Base-by-base conservation (phyloP, 169 alveolate species). In the Eimeria zaria region DNA sequence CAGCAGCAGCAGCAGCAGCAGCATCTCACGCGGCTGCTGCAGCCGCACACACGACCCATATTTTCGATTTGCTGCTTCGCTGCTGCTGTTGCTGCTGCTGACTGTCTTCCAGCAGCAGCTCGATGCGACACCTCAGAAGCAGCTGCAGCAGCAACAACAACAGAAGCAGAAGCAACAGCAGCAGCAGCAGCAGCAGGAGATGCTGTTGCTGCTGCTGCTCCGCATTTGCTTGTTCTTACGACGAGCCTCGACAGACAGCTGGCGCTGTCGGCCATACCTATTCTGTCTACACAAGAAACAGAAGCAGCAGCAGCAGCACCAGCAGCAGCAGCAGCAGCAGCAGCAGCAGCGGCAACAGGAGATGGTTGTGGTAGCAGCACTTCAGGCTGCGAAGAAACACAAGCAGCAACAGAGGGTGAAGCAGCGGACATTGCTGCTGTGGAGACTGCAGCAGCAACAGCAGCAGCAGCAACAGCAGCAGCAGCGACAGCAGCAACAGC, bases 31-130 rank as follows among this genome's bases (percentile, higher is more conserved):
- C 67, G 71, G 58, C 73, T 89, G 84, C 46, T 58, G 84, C 95
- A 69, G 55, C 87, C 95, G 6, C 95, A 89, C 39, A 46, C 95
- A 5, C 87, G 95, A 46, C 95, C 95, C 58, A 69, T 89, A 14
- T 89, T 89, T 36, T 36, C 95, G 1, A 46, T 89, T 30, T 73
- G 95, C 55, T 73, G 95, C 67, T 89, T 67, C 36, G 95, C 81
- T 39, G 71, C 74, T 44, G 46, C 73, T 20, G 80, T n/a, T 62
- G 74, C 74, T 62, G 74, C 74, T 62, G 74, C 33, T 8, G 58
- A 12, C 18, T 6, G 58, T 12, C 58, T 12, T 12, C 58, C 58
- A 24, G 74, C 74, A 24, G 74, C 41, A 4, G 16, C 41, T 1
- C 4, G 6, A 8, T 55, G n/a, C 9, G 73, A 22, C 78, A 41